Conservation (phyloP, 2,329 filamentous ascomycete species). For the Metarhizium brunneum region DNA sequence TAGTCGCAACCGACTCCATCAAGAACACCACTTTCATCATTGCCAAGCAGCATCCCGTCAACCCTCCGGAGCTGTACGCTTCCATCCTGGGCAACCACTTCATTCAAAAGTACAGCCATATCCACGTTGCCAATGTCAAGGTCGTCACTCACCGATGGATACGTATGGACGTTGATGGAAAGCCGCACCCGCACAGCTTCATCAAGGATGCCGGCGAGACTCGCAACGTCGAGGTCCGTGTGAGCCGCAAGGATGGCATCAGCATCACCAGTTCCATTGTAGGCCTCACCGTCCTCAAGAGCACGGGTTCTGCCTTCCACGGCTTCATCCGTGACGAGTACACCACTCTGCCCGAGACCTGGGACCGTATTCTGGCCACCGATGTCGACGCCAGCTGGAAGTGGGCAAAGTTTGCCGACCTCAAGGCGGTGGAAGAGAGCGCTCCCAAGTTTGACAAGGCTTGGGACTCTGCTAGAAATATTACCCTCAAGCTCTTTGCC, state of each 20-base stretch:
- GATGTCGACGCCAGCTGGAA: constrained; percentile 82
- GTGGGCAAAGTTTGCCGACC: constrained; percentile 62
- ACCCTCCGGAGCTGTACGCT: constrained; percentile 86
- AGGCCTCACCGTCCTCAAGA: constrained; percentile 85
- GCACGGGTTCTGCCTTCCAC: constrained; percentile 92
- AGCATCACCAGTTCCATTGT: constrained; percentile 68
- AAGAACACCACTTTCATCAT: constrained; percentile 97
- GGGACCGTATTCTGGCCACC: constrained; percentile 92
- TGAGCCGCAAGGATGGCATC: constrained; percentile 61
- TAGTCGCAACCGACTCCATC: constrained; percentile 95
- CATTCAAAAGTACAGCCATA: constrained; percentile 78
- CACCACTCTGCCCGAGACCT: constrained; percentile 82
- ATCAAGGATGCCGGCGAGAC: constrained; percentile 82
- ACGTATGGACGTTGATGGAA: constrained; percentile 76
- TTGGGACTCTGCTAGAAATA: constrained; percentile 66
- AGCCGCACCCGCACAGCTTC: constrained; percentile 93
- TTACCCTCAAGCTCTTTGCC: constrained; percentile 88
- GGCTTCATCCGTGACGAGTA: constrained; percentile 89
- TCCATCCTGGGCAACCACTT: constrained; percentile 82
- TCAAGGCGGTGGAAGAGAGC: constrained; percentile 58
- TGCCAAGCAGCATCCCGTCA: constrained; percentile 87
- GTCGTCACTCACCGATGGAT: constrained; percentile 86
- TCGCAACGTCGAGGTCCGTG: constrained; percentile 67
- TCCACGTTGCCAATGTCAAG: constrained; percentile 72
- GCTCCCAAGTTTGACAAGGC: constrained; percentile 66